Conservation (phyloP, 768 basidiomycete species). For the Thelephora aurantiotincta region DNA sequence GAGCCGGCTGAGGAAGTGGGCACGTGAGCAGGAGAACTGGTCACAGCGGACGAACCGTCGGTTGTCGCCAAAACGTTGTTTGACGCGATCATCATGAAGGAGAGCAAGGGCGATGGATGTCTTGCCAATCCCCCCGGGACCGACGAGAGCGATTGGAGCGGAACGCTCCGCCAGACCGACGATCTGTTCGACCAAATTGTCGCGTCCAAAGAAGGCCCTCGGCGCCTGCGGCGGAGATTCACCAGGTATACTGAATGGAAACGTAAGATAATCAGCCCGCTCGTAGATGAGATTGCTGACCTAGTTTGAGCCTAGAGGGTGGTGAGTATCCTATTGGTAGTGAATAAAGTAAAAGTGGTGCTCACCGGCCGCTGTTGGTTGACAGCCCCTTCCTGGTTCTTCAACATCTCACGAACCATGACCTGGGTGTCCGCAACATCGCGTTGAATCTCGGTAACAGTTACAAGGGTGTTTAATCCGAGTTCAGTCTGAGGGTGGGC, state of each 20-base stretch:
- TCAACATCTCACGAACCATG: neutral
- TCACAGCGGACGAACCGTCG: conserved; percentile 4
- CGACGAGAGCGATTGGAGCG: conserved; percentile 1
- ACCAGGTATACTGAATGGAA: neutral
- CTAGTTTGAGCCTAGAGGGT: neutral
- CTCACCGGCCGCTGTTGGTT: neutral
- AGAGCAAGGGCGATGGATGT: conserved; percentile 4
- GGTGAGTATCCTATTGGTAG: neutral
- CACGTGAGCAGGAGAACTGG: neutral
- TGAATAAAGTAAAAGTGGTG: neutral
- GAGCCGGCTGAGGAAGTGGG: neutral
- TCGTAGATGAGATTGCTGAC: neutral
- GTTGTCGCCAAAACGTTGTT: neutral
- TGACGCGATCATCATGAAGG: neutral
- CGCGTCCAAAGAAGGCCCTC: neutral
- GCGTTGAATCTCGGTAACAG: neutral
- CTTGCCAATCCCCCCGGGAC: conserved; percentile 7
- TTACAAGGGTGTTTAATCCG: neutral
- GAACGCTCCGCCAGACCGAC: neutral
- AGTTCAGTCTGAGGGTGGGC: neutral
- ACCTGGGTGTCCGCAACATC: neutral
- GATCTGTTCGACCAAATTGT: neutral
- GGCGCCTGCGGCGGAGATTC: neutral
- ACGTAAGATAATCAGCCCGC: neutral
- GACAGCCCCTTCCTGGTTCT: neutral